Percentiles rank a stretch among this genome's conserved stretches.
Evolutionary conservation across 163 green algal species (phyloP).

Genomic region (Smithsoniella earleae): DNA sequence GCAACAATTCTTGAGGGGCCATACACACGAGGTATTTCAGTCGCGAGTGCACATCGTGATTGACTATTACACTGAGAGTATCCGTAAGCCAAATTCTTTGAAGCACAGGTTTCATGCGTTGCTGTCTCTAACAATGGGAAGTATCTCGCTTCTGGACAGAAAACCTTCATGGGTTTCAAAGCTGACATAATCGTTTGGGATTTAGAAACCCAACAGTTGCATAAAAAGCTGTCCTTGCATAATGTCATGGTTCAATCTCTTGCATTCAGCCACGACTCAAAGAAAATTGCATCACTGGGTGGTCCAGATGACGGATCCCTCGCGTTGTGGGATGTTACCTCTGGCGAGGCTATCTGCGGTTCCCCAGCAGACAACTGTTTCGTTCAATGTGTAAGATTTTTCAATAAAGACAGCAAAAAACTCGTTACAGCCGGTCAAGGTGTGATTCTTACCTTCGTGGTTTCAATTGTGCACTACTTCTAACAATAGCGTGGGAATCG

Average conservation of each 20-base stretch:
- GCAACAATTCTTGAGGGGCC: conserved; percentile 71
- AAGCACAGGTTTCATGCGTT: conserved; percentile 66
- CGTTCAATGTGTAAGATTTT: conserved; percentile 58
- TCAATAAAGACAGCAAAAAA: conserved; percentile 53
- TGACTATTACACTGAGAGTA: no score
- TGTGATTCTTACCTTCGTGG: not conserved
- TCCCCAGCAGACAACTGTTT: conserved; percentile 56
- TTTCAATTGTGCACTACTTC: no score
- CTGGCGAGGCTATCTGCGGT: conserved; percentile 64
- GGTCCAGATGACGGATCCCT: conserved; percentile 75
- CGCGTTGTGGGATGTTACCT: conserved; percentile 72
- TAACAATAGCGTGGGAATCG: no score
- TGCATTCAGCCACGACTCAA: conserved; percentile 59
- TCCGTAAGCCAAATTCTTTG: no score
- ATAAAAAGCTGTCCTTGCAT: conserved; percentile 73
- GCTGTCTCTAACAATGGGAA: conserved; percentile 53
- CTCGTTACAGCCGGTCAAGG: conserved; percentile 54
- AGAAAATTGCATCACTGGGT: conserved; percentile 65
- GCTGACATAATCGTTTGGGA: conserved; percentile 84
- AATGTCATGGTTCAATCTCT: conserved; percentile 77
- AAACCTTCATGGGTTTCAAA: conserved; percentile 74
- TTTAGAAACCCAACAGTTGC: conserved; percentile 46
- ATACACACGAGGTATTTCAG: conserved; percentile 59
- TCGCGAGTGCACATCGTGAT: no score
- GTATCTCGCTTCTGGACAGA: conserved; percentile 64